Evolutionary conservation across 495 filamentous ascomycete species (phyloP).

Genomic region (Penicillium pancosmium): DNA sequence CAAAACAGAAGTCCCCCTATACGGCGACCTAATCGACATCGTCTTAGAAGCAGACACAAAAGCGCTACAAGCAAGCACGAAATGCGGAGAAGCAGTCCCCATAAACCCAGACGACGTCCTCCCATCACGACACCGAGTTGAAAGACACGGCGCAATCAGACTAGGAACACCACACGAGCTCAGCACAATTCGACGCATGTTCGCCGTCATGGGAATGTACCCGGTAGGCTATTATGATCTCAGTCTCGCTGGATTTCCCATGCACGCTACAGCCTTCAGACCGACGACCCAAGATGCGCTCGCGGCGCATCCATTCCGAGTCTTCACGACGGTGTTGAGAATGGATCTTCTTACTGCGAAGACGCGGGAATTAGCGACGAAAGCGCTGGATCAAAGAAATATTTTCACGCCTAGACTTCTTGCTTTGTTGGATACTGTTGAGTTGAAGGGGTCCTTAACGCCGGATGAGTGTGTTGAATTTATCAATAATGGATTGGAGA

Average conservation of each 20-base stretch:
- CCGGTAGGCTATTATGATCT: slow-evolving; percentile 51
- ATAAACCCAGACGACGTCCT: slow-evolving; percentile 32
- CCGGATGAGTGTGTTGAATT: slow-evolving; percentile 29
- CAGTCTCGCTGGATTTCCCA: slow-evolving; percentile 40
- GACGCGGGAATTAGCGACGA: slow-evolving; percentile 27
- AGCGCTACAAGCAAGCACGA: slow-evolving; percentile 16
- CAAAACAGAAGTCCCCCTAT: slow-evolving; percentile 43
- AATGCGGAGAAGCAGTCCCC: not conserved
- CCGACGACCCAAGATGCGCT: slow-evolving; percentile 33
- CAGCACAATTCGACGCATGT: slow-evolving; percentile 40
- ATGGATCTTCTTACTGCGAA: slow-evolving; percentile 37
- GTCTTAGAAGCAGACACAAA: slow-evolving; percentile 36
- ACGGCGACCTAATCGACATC: slow-evolving; percentile 39
- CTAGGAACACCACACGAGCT: slow-evolving; percentile 44
- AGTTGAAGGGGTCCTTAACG: slow-evolving; percentile 24
- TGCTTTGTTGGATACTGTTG: slow-evolving; percentile 26
- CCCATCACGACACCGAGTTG: slow-evolving; percentile 36
- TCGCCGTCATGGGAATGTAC: slow-evolving; percentile 45
- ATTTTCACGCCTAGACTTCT: slow-evolving; percentile 40
- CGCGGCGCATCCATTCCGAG: slow-evolving; percentile 40
- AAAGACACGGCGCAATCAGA: slow-evolving; percentile 49
- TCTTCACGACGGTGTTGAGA: slow-evolving; percentile 46
- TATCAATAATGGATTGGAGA: slow-evolving; percentile 37
- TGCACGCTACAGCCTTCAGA: slow-evolving; percentile 49
- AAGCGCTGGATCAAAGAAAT: slow-evolving; percentile 31